phyloP scores from a whole-genome alignment of 805 yeast genomes.

The Pichia occidentalis region DNA sequence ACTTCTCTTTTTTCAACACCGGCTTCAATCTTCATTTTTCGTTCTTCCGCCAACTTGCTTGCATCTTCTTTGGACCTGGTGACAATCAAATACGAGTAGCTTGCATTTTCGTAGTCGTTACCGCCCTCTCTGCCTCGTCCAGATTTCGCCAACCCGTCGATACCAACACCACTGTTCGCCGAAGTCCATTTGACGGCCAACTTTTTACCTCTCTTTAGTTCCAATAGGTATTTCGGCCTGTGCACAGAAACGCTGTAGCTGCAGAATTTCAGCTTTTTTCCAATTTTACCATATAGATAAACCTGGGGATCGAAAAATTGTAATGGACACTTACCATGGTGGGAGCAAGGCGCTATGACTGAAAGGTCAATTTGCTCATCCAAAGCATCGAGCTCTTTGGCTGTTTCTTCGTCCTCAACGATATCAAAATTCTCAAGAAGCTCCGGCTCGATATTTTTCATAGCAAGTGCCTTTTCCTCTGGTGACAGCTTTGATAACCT shows the following conservation, averaged over 20 bases:
- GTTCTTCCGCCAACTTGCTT: constrained; percentile 10
- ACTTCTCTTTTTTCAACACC: constrained; percentile 17
- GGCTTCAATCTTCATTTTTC: constrained; percentile 13
- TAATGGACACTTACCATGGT: constrained; percentile 79
- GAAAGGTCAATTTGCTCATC: constrained; percentile 41
- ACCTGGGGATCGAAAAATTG: constrained; percentile 70
- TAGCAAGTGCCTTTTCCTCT: constrained; percentile 17
- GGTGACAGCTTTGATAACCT: constrained; percentile 9
- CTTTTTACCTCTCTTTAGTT: constrained; percentile 74
- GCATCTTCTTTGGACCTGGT: constrained; percentile 48
- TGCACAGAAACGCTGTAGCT: constrained; percentile 62
- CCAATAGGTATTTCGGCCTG: constrained; percentile 76
- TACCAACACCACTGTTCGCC: constrained; percentile 50
- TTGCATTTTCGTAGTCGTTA: constrained; percentile 61
- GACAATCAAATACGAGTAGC: constrained; percentile 66
- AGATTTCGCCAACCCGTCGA: constrained; percentile 37
- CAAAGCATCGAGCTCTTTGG: not conserved
- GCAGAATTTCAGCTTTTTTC: constrained; percentile 65
- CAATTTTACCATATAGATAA: constrained; percentile 46
- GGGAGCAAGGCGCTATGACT: constrained; percentile 85
- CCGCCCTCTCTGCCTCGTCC: constrained; percentile 81
- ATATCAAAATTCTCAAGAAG: constrained; percentile 22
- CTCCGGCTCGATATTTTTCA: constrained; percentile 23
- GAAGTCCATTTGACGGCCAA: constrained; percentile 68
- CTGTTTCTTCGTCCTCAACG: constrained; percentile 13